Evolutionary conservation across 2,329 filamentous ascomycete species (phyloP), one percentile per base, ranked within the genome.

Genomic region (Aspergillus floridensis): DNA sequence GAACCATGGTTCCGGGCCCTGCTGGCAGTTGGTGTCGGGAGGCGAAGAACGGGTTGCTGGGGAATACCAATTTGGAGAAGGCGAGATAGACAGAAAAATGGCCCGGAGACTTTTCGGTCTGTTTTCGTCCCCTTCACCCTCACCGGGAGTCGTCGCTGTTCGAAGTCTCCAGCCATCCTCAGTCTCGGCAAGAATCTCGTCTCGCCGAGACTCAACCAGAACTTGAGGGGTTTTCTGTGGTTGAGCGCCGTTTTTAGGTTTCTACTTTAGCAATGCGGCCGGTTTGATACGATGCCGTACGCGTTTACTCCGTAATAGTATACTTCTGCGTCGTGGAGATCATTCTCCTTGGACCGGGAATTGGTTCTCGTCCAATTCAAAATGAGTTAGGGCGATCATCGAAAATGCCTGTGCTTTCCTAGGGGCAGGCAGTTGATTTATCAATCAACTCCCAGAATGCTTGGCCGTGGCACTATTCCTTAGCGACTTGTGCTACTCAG

Each of bases 361-460:
- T 41, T 5, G 16, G 8, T 41, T 19, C 38, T 44, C 38, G 38
- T 44, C 38, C 38, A 7, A 44, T 44, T 44, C 38, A 19, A 44
- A 24, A 55, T n/a, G 38, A 44, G 44, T 55, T 55, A 46, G 53
- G 22, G 41, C 24, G 53, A 55, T 16, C 21, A 55, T 55, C 41
- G 38, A 44, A 19, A 44, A 16, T 19, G 38, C 38, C 38, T 44
- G 38, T 44, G 38, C 38, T 44, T 44, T 44, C 38, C 8, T 44
- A 44, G 38, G 38, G 38, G 16, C 14, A 19, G 16, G n/a, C 5
- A 16, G 6, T 19, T 48, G 44, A 44, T 44, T 48, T 41, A 55
- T 55, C 24, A 26, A 55, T 55, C 53, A 46, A 24, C 53, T 47
- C 44, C 47, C 53, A 22, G 16, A 46, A 55, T 19, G 53, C 53